A percentile compares a stretch with the other conserved stretches of the same genome.
These are phyloP conservation scores for Naganishia sp. DNA, from an alignment of 1,284 basidiomycete genomes.

Conservation along the genomic window DNA sequence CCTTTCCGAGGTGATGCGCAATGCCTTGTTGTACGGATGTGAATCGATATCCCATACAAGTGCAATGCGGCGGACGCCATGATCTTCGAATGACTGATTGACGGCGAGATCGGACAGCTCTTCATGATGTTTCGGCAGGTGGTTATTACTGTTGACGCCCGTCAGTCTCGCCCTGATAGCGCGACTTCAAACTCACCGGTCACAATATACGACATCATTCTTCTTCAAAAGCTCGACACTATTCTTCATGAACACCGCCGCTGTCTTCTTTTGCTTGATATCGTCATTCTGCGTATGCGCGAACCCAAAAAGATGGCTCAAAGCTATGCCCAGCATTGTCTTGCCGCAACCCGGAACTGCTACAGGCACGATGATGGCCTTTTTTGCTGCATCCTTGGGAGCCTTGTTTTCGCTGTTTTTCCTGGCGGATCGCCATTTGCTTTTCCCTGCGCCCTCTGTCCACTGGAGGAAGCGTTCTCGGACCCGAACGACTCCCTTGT, in stretches of 20 bases:
- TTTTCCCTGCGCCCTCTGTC: conserved; percentile 61
- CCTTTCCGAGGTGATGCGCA: conserved; percentile 75
- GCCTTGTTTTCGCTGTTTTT: conserved; percentile 38
- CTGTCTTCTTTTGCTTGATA: conserved; percentile 75
- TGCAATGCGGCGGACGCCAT: conserved; percentile 67
- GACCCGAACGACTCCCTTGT: conserved; percentile 74
- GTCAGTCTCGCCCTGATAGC: neutral
- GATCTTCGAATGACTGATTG: conserved; percentile 35
- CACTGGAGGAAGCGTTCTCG: conserved; percentile 77
- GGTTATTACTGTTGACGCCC: conserved; percentile 73
- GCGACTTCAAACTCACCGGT: conserved; percentile 63
- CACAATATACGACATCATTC: conserved; percentile 75
- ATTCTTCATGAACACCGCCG: conserved; percentile 73
- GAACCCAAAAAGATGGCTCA: conserved; percentile 69
- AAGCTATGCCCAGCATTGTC: conserved; percentile 79
- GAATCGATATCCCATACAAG: conserved; percentile 72
- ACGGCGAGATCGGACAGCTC: conserved; percentile 63
- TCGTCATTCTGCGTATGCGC: conserved; percentile 93
- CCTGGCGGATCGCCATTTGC: conserved; percentile 34
- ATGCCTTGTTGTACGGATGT: conserved; percentile 60
- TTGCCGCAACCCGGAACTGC: conserved; percentile 96
- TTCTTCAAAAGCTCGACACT: conserved; percentile 65
- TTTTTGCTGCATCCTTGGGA: conserved; percentile 53
- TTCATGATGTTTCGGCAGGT: conserved; percentile 72
- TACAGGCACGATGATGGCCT: conserved; percentile 83